These are phyloP conservation scores for Fusarium nygamai DNA, from an alignment of 2,329 filamentous ascomycete genomes.

Conservation along the genomic window DNA sequence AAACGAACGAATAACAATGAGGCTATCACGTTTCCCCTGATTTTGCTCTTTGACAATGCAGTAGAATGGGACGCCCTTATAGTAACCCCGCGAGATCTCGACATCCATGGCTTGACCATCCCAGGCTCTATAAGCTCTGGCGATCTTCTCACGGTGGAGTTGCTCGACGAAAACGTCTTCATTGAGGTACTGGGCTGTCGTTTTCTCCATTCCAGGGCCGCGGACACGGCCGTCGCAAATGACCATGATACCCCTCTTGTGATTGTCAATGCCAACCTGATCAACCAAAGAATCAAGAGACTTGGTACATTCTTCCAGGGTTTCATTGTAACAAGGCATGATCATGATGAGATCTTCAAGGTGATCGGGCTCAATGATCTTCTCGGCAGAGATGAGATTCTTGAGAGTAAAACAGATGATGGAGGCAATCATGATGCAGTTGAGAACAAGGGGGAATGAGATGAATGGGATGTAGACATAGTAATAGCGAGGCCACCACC, in stretches of 20 bases:
- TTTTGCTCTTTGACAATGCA: slow-evolving; percentile 56
- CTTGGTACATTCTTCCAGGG: slow-evolving; percentile 48
- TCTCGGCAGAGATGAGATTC: slow-evolving; percentile 24
- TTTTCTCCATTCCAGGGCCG: slow-evolving; percentile 38
- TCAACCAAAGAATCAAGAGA: slow-evolving; percentile 46
- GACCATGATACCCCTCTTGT: slow-evolving; percentile 37
- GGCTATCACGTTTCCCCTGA: slow-evolving; percentile 55
- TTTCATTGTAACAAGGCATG: slow-evolving; percentile 57
- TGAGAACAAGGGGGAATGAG: slow-evolving; percentile 39
- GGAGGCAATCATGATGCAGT: slow-evolving; percentile 41
- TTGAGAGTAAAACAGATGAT: slow-evolving; percentile 29
- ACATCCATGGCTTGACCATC: slow-evolving; percentile 52
- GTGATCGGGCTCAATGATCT: slow-evolving; percentile 27
- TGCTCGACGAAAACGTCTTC: slow-evolving; percentile 51
- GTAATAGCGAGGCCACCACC: slow-evolving; percentile 41
- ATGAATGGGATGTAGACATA: slow-evolving; percentile 41
- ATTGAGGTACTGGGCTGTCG: slow-evolving; percentile 48
- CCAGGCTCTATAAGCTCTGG: slow-evolving; percentile 51
- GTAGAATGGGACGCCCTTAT: slow-evolving; percentile 53
- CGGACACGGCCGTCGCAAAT: slow-evolving; percentile 40
- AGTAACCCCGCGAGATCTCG: slow-evolving; percentile 50
- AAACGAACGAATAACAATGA: slow-evolving; percentile 54
- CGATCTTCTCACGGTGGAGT: slow-evolving; percentile 42
- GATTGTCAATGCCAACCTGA: slow-evolving; percentile 32
- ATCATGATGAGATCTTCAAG: slow-evolving; percentile 51